Evolutionary conservation across 768 basidiomycete species (phyloP), one percentile per base, ranked within the genome.

Genomic region (Mycena leptocephala): DNA sequence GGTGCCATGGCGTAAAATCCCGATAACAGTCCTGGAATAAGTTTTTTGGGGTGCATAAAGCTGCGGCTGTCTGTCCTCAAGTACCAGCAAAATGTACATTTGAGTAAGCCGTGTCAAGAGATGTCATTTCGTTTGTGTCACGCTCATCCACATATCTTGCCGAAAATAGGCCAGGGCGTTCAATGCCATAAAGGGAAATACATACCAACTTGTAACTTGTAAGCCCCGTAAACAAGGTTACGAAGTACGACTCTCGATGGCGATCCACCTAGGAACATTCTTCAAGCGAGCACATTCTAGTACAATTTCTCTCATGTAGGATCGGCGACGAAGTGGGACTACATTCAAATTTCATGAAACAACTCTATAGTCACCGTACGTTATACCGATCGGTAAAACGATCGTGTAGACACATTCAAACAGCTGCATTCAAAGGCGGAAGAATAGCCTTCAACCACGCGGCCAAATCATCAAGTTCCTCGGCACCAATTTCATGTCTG

Each of bases 1-100:
- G 43, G 61, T 37, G 46, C 59, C 70, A 71, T 71, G 53, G 41
- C 39, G 22, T 22, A 70, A 30, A 43, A 70, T 67, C 5, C 56
- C 28, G 67, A 58, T 55, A 43, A 58, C 18, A 56, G 53, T 28
- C 16, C 35, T 28, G 33, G 55, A 39, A 58, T 55, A 46, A 53
- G 51, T 26, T 65, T 65, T 26, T 14, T n/a, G n/a, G n/a, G n/a
- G n/a, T n/a, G n/a, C n/a, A n/a, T n/a, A n/a, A 22, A 26, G 20
- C 65, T 5, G 18, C 32, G 39, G 51, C 9, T 24, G 30, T 24
- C 20, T 53, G 39, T 26, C 37, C 41, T 68, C 48, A 53, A 67
- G 66, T 55, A 68, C 22, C 28, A 24, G 11, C 24, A 30, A 39
- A 22, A 9, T 41, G 41, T 10, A 0, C 26, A 30, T 65, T 48